Conservation (phyloP, 352 stramenopile species). For the Globisporangium carolinianum region DNA sequence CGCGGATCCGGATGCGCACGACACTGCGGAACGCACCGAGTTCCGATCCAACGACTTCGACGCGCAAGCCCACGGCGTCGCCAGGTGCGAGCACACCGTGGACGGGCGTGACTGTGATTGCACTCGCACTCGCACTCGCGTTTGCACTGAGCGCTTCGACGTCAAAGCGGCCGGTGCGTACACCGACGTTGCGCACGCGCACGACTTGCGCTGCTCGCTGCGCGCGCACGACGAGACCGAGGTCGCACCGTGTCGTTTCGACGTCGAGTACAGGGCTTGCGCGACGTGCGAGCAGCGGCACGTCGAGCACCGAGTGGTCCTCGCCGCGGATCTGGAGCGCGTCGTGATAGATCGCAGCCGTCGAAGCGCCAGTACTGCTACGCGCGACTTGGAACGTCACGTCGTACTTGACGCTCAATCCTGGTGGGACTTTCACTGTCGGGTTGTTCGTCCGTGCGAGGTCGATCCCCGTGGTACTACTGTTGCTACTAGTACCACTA, state of each 20-base stretch:
- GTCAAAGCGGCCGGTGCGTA: constrained; percentile 29
- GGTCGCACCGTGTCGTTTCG: constrained; percentile 38
- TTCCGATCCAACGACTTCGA: constrained; percentile 34
- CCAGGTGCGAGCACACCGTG: constrained; percentile 22
- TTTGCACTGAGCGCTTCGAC: constrained; percentile 41
- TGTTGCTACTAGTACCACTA: too few species aligned
- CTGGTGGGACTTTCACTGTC: constrained; percentile 54
- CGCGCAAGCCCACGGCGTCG: constrained; percentile 33
- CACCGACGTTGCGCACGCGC: constrained; percentile 42
- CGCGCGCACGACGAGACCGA: constrained; percentile 57
- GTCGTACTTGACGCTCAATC: constrained; percentile 55
- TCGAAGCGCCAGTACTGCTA: background rate
- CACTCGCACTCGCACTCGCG: background rate
- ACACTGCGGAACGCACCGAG: constrained; percentile 33
- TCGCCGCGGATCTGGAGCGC: constrained; percentile 48
- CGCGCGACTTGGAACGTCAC: constrained; percentile 36
- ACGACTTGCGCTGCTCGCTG: constrained; percentile 51
- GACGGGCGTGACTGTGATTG: constrained; percentile 19
- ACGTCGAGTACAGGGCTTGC: constrained; percentile 56
- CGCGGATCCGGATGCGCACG: constrained; percentile 37
- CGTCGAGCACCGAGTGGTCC: constrained; percentile 46
- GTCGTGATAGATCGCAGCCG: constrained; percentile 49
- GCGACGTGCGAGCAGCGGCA: constrained; percentile 48
- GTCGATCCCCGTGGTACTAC: constrained; percentile 22
- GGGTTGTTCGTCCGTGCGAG: constrained; percentile 59